Conservation (phyloP, 495 filamentous ascomycete genomes). For the Lasiosphaeris hirsuta region DNA sequence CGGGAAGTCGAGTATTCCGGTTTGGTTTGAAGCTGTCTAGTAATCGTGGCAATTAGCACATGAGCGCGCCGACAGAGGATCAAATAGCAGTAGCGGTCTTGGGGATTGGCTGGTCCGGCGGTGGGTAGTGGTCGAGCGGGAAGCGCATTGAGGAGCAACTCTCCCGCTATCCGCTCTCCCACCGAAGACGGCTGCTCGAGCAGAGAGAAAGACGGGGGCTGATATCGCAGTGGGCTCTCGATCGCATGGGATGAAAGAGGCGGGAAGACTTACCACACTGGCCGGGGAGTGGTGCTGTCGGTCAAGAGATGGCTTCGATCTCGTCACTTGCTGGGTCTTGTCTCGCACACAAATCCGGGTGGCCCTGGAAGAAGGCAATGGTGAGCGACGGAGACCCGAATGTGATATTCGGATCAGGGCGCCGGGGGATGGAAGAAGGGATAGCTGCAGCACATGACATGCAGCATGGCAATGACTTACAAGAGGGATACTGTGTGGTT, state of each 20-base stretch:
- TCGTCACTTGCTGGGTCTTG: constrained; percentile 9
- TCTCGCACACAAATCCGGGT: constrained; percentile 20
- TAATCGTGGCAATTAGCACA: constrained; percentile 6
- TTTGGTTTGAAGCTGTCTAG: constrained; percentile 4
- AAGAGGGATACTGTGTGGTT: constrained; percentile 20
- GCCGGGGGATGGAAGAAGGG: constrained; percentile 3
- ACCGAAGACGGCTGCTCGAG: background rate
- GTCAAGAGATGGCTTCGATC: constrained; percentile 21
- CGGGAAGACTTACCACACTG: constrained; percentile 38
- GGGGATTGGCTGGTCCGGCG: background rate
- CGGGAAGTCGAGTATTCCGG: background rate
- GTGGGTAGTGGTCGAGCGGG: background rate
- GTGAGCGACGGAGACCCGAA: constrained; percentile 21
- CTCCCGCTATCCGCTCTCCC: constrained; percentile 3
- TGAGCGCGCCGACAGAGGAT: background rate
- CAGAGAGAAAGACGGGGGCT: constrained; percentile 18
- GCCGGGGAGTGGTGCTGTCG: constrained; percentile 34
- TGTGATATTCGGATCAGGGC: constrained; percentile 7
- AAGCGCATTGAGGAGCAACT: constrained; percentile 11
- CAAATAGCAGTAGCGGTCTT: background rate
- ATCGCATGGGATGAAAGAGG: constrained; percentile 37
- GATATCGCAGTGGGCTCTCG: constrained; percentile 16
- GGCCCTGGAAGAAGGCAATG: constrained; percentile 12
- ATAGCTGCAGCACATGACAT: constrained; percentile 9
- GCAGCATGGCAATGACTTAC: constrained; percentile 24